These are phyloP conservation scores for Leccinum pachyderme DNA, from an alignment of 1,284 basidiomycete genomes.

Conservation along the genomic window DNA sequence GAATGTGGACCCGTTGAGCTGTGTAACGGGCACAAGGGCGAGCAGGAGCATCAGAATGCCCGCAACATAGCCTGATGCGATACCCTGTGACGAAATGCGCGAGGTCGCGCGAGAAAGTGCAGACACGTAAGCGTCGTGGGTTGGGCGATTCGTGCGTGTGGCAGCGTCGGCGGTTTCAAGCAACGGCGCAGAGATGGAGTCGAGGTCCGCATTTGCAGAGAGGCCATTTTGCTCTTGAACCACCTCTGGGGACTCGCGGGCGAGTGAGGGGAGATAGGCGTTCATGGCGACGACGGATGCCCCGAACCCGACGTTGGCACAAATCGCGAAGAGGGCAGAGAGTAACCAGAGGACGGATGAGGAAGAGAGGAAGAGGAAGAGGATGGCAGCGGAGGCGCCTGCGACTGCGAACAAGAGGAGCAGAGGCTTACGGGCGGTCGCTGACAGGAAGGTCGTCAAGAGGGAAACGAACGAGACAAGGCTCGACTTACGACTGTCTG, in stretches of 20 bases:
- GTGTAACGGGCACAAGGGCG: conserved; percentile 70
- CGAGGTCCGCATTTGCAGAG: conserved; percentile 5
- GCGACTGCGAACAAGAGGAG: conserved; percentile 71
- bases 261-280: conserved; percentile 79
- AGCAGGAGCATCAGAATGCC: conserved; percentile 72
- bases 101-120: conserved; percentile 70
- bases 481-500: conserved; percentile 71
- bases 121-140: conserved; percentile 41
- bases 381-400: conserved; percentile 63
- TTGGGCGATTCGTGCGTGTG: neutral
- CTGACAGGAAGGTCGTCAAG: conserved; percentile 39
- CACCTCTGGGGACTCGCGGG: conserved; percentile 64
- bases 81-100: conserved; percentile 77
- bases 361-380: conserved; percentile 75
- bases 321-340: conserved; percentile 61
- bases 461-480: neutral
- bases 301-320: conserved; percentile 82
- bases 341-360: conserved; percentile 65
- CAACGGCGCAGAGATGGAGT: conserved; percentile 23
- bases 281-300: conserved; percentile 87
- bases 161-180: conserved; percentile 23
- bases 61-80: conserved; percentile 79
- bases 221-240: conserved; percentile 40
- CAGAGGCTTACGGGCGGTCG: conserved; percentile 73
- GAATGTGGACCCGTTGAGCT: conserved; percentile 67